Percentiles rank a stretch among this genome's conserved stretches.
Evolutionary conservation across 768 basidiomycete species (phyloP).

Genomic region (Phaeotremella fagi): DNA sequence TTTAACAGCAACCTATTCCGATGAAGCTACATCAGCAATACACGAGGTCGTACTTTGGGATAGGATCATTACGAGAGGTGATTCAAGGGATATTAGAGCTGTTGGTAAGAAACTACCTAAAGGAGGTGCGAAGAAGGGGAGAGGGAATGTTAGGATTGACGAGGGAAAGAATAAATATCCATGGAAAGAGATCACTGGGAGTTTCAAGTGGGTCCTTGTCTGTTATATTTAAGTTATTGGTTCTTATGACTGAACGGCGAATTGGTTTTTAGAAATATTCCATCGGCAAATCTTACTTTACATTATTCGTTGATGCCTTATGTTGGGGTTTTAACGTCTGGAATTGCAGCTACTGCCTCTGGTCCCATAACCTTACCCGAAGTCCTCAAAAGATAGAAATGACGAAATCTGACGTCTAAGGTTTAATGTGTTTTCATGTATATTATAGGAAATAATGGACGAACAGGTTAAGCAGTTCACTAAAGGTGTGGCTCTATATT

Average conservation of each 20-base stretch:
- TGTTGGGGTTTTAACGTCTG: constrained; percentile 34
- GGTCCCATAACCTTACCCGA: constrained; percentile 35
- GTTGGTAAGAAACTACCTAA: constrained; percentile 31
- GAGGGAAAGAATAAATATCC: constrained; percentile 41
- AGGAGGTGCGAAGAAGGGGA: constrained; percentile 28
- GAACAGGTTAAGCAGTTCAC: too few species aligned
- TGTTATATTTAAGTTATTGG: background rate
- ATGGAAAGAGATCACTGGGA: constrained; percentile 39
- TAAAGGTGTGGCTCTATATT: too few species aligned
- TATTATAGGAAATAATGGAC: too few species aligned
- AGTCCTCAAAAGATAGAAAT: constrained; percentile 24
- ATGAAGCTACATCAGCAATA: constrained; percentile 4
- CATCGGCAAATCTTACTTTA: constrained; percentile 34
- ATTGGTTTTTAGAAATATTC: constrained; percentile 20
- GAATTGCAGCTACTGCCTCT: constrained; percentile 36
- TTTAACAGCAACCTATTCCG: constrained; percentile 32
- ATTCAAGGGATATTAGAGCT: constrained; percentile 35
- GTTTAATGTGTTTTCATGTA: too few species aligned
- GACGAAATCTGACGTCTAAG: too few species aligned
- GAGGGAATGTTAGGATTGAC: constrained; percentile 37
- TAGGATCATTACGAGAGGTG: constrained; percentile 28
- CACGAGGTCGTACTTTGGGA: constrained; percentile 44
- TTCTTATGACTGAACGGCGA: background rate
- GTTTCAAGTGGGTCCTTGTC: constrained; percentile 31
- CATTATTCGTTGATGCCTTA: constrained; percentile 45